Base-by-base conservation (phyloP, 805 yeast species). In the Osmozyma mogii region DNA sequence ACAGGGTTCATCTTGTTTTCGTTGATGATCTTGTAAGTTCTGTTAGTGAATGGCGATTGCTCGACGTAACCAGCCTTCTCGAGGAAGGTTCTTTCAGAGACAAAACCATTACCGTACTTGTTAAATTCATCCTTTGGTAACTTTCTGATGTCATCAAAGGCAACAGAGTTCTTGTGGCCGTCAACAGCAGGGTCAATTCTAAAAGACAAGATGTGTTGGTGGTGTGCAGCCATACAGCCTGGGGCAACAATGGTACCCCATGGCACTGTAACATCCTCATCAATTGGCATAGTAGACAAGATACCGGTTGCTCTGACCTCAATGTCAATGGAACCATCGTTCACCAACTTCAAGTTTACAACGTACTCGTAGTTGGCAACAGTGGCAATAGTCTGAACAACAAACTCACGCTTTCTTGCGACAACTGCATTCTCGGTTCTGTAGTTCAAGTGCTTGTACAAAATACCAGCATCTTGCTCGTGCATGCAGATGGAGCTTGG, bases 231-330 rank as follows among this genome's bases (percentile, higher is more conserved):
- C 71, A 79, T 70, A 33, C 78, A 87, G 48, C 79, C 77, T 40
- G 87, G 88, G 26, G 84, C 85, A 35, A 82, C 79, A 40, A 70
- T 67, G 21, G 87, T 82, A 46, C 87, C 88, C 72, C 74, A 72
- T 40, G 81, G 81, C 37, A 78, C 82, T n/a, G n/a, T n/a, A 37
- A 68, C 69, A 48, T 70, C 75, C 41, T 72, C 76, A 40, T 82
- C 88, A 41, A 80, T 75, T 45, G 87, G 85, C 80, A 78, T 80
- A 35, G 94, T 82, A 20, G 89, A 81, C 43, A 82, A 66, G 48
- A 82, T 82, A 68, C 94, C 94, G 34, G 94, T 82, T 37, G 92
- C 92, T 61, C 89, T 71, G 36, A 79, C 78, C 54, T 83, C 85
- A 37, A 82, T 75, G 41, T 75, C 76, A 45, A 82, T 76, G 31